Evolutionary conservation across 805 yeast species (phyloP).

Genomic region (Scheffersomyces spartinae): DNA sequence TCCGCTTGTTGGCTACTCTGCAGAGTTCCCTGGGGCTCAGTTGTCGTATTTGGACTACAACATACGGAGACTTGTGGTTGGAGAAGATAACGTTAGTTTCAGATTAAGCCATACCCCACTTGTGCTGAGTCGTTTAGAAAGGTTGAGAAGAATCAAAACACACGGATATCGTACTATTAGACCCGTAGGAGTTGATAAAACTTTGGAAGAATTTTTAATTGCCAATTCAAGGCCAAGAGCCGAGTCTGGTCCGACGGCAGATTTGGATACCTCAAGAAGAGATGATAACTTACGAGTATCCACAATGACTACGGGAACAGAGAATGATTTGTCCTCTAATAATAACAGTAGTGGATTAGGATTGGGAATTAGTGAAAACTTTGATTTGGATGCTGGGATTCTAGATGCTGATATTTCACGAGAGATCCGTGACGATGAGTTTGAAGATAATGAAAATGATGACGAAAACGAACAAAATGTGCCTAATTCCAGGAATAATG

Average conservation of each 20-base stretch:
- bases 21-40: slow-evolving; percentile 17
- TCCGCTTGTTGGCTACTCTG: too few species aligned
- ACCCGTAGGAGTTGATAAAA: slow-evolving; percentile 28
- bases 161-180: slow-evolving; percentile 23
- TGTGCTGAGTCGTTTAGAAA: slow-evolving; percentile 11
- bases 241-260: too few species aligned
- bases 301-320: slow-evolving; percentile 4
- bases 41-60: slow-evolving; percentile 9
- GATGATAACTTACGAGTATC: too few species aligned
- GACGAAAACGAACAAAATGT: too few species aligned
- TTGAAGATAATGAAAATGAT: slow-evolving; percentile 16
- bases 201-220: slow-evolving; percentile 31
- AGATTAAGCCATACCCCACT: slow-evolving; percentile 7
- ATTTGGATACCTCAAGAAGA: too few species aligned
- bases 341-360: slow-evolving; percentile 2
- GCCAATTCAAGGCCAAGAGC: too few species aligned
- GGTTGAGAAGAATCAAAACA: slow-evolving; percentile 15
- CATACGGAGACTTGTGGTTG: slow-evolving; percentile 5
- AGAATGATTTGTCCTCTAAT: slow-evolving; percentile 8
- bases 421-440: slow-evolving; percentile 15
- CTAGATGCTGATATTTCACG: slow-evolving; percentile 31
- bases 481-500: too few species aligned
- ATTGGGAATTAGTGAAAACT: slow-evolving; percentile 7
- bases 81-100: slow-evolving; percentile 1
- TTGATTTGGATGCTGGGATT: slow-evolving; percentile 37